Evolutionary conservation across 2,329 filamentous ascomycete species (phyloP), one percentile per base, ranked within the genome.

Genomic region (Xylariomycetidae sp.): DNA sequence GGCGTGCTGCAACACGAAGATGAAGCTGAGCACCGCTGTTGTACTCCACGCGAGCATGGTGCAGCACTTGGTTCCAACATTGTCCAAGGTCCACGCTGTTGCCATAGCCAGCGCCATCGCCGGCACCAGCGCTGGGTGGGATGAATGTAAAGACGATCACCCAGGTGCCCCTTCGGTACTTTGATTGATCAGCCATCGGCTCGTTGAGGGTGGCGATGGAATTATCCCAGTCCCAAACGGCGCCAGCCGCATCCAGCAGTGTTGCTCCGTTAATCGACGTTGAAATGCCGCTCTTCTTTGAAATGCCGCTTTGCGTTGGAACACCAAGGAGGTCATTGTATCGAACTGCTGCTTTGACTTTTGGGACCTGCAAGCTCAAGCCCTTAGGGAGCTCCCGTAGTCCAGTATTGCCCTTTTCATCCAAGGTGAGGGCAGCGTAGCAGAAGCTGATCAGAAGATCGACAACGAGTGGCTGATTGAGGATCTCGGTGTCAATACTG

Each of bases 361-460:
- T 42, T 43, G 10, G 54, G 52, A 48, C 53, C 50, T 34, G 38
- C 24, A 49, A 40, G 36, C 36, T 47, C 20, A 59, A 35, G 0
- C 69, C 68, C 8, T 23, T 8, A 8, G 20, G 20, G n/a, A 23
- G 22, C 28, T 29, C 28, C 6, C 19, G 19, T 10, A 29, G 15
- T 29, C 17, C 18, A 10, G 10, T 2, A 8, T 25, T 25, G 12
- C 14, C 28, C 14, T n/a, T 12, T 14, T 25, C 10, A n/a, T 32
- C 14, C 4, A 10, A 12, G 14, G 14, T 3, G 5, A 79, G 66
- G 29, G 77, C 74, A 10, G 63, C 53, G 51, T 88, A 92, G 55
- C 86, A 89, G 52, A 95, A 85, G 56, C 79, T 89, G 29, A 93
- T 61, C 1, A 95, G 70, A 2, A 95, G 67, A 52, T 95, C 89